phyloP scores from a whole-genome alignment of 108 stramenopile species.

The Chaetoceros tenuissimus region DNA sequence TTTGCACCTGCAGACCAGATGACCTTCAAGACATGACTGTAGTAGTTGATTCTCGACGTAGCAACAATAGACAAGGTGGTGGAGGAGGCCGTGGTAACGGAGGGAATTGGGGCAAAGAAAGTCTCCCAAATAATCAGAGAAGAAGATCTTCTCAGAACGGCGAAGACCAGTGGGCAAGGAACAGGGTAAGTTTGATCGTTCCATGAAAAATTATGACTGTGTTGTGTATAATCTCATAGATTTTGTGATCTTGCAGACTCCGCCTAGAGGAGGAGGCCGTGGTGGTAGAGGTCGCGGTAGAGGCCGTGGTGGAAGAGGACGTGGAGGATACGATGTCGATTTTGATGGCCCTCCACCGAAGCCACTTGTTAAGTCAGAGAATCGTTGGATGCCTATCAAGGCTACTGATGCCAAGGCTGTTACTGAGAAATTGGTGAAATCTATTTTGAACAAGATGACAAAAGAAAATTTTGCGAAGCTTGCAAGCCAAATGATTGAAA shows the following conservation, averaged over 20 bases:
- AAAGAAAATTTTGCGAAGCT: conserved; percentile 84
- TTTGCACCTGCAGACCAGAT: conserved; percentile 28
- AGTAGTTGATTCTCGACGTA: conserved; percentile 21
- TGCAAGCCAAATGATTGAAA: conserved; percentile 64
- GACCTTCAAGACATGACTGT: conserved; percentile 22
- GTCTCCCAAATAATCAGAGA: conserved; percentile 12
- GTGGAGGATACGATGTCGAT: not conserved
- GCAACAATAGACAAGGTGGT: conserved; percentile 9
- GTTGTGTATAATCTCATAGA: conserved; percentile 1
- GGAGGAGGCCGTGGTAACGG: conserved; percentile 14
- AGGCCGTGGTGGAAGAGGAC: conserved; percentile 29
- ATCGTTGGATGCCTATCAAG: conserved; percentile 70
- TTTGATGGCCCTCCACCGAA: conserved; percentile 14
- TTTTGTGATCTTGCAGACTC: conserved; percentile 2
- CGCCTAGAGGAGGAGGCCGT: conserved; percentile 1
- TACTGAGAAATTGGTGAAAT: conserved; percentile 76
- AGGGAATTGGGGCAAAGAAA: conserved; percentile 16
- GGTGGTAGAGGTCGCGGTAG: conserved; percentile 10
- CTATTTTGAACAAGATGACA: conserved; percentile 88
- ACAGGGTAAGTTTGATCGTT: not conserved
- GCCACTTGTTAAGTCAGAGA: conserved; percentile 50
- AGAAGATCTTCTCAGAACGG: conserved; percentile 19
- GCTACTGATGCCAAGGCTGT: conserved; percentile 46
- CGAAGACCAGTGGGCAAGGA: conserved; percentile 8
- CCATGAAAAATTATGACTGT: conserved; percentile 1